These are phyloP conservation scores for Coemansia asiatica DNA, from an alignment of 192 early-diverging fungal species.

Conservation along the genomic window DNA sequence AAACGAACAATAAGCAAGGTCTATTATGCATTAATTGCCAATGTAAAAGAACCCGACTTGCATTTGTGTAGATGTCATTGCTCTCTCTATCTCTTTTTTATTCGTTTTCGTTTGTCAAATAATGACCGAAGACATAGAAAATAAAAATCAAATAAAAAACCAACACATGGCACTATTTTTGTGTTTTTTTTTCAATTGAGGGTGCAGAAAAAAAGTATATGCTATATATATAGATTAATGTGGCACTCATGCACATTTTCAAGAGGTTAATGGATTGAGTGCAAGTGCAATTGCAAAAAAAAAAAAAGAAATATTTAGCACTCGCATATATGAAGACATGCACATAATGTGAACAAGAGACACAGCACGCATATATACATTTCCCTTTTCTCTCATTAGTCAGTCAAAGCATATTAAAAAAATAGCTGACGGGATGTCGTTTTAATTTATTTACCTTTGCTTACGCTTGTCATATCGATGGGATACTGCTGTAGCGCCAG, in stretches of 20 bases:
- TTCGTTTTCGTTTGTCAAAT: conserved; percentile 1
- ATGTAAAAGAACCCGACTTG: neutral
- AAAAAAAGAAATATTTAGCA: neutral
- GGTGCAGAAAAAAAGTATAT: neutral
- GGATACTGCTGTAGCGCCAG: conserved; percentile 45
- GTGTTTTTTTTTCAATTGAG: neutral
- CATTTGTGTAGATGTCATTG: neutral
- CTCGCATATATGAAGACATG: conserved; percentile 7
- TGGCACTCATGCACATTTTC: conserved; percentile 1
- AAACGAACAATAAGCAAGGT: neutral
- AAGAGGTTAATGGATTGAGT: neutral
- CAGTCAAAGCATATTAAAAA: neutral
- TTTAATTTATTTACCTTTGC: conserved; percentile 33
- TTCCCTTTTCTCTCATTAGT: neutral
- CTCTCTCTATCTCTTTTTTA: neutral
- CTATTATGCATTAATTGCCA: conserved; percentile 28
- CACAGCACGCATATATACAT: neutral
- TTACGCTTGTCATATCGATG: conserved; percentile 22
- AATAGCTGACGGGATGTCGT: neutral
- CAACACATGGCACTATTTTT: neutral
- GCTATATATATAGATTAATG: conserved; percentile 1
- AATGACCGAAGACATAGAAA: conserved; percentile 1
- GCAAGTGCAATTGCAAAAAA: conserved; percentile 3
- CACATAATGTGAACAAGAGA: conserved; percentile 5
- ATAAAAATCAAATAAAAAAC: conserved; percentile 5